Evolutionary conservation across 83 land plant genomes (phyloP), one percentile per base, ranked within the genome.

Genomic region (Picea abies): DNA sequence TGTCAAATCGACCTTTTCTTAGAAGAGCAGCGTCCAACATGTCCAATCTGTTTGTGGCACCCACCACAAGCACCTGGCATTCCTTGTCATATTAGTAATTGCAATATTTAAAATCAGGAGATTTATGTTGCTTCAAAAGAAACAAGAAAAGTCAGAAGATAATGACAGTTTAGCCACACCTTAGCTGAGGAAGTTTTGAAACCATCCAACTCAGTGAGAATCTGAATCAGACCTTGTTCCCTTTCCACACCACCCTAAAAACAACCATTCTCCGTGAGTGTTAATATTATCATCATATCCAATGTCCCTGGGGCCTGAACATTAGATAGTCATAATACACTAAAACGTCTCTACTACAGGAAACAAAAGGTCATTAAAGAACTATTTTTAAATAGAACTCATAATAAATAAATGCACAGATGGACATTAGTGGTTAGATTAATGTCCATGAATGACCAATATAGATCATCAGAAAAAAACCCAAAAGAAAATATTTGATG

Each of bases 1-100:
- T 95, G 88, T 97, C 99, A 83, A 95, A 94, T 52, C 99, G 95
- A 37, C 99, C 99, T 85, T 97, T 97, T 78, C 99, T 91, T 60
- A 94, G 19, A 23, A 97, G 94, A 76, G 99, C 99, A 71, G 98
- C 91, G 86, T 97, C 99, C 64, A 97, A 90, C 82, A 97, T 93
- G 80, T 97, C 99, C 81, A 94, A 76, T 72, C 99, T 94, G 78
- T 97, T 97, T 56, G 99, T 97, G 66, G 99, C 99, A 86, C 99
- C 99, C 29, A 97, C 92, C 80, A 97, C 92, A 79, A 97, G 84
- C 16, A 97, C 98, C 99, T 97, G 88, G 78, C 12, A 73, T 60
- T 22, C 16, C 63, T 14, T 58, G 58, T 39, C 62, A 37, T 22
- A 29, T 52, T 26, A 35, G 72, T 8, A 5, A 63, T 63, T 39